Conservation (phyloP, 2,329 filamentous ascomycete species). For the Scleromitrula shiraiana region DNA sequence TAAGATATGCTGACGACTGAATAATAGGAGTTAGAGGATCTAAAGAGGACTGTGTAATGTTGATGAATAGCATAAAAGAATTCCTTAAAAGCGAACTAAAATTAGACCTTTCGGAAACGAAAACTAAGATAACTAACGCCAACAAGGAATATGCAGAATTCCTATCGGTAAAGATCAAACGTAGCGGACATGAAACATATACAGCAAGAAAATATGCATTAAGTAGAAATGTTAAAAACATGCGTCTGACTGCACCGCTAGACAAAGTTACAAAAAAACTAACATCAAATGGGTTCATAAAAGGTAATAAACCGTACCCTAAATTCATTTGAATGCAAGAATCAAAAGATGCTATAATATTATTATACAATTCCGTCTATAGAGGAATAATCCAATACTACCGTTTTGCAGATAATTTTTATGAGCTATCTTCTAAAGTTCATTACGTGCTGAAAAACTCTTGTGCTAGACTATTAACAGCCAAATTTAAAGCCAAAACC, state of each 20-base stretch:
- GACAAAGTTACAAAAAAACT: background rate
- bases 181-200: background rate
- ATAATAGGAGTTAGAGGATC: background rate
- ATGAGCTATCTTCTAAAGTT: background rate
- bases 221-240: background rate
- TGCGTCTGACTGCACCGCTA: background rate
- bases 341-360: background rate
- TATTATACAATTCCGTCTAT: background rate
- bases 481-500: background rate
- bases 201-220: background rate
- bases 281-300: background rate
- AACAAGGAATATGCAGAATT: background rate
- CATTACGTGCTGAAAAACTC: background rate
- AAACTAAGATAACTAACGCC: background rate
- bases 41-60: background rate
- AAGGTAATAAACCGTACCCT: background rate
- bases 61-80: background rate
- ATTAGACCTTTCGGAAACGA: background rate
- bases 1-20: background rate
- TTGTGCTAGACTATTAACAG: background rate
- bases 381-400: background rate
- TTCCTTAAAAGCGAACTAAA: background rate
- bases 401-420: background rate
- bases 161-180: background rate
- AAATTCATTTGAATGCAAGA: background rate